These are phyloP conservation scores for Ophiostoma sp. DNA, from an alignment of 2,329 filamentous ascomycete genomes.

Conservation along the genomic window DNA sequence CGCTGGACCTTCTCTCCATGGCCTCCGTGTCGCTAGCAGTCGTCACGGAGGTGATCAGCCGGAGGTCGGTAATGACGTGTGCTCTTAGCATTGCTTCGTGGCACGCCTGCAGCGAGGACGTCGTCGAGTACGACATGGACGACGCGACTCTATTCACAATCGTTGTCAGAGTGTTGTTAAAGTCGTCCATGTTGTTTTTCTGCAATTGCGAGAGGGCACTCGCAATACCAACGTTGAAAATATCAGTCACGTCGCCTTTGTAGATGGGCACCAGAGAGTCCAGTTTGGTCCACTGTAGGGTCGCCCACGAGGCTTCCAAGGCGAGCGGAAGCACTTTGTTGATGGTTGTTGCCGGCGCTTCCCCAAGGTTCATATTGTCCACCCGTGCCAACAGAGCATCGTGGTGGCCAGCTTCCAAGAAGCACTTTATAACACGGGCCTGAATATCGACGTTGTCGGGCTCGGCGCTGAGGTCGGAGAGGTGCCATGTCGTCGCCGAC, in stretches of 20 bases:
- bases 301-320: constrained; percentile 88
- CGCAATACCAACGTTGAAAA: constrained; percentile 82
- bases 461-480: constrained; percentile 75
- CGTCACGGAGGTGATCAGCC: constrained; percentile 53
- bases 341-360: constrained; percentile 43
- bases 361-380: constrained; percentile 58
- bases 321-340: constrained; percentile 73
- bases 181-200: constrained; percentile 44
- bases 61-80: constrained; percentile 82
- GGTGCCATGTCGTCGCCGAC: constrained; percentile 95
- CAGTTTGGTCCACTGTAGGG: constrained; percentile 72
- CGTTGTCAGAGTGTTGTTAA: constrained; percentile 53
- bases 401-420: constrained; percentile 94
- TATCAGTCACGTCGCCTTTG: constrained; percentile 45
- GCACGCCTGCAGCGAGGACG: constrained; percentile 73
- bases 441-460: constrained; percentile 74
- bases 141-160: constrained; percentile 67
- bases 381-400: constrained; percentile 83
- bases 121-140: constrained; percentile 69
- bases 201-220: constrained; percentile 58
- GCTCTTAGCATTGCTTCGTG: constrained; percentile 81
- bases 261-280: constrained; percentile 58
- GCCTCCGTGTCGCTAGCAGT: neutral
- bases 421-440: constrained; percentile 74
- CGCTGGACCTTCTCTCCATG: constrained; percentile 35